Conservation (phyloP, 192 early-diverging fungal genomes). For the Linnemannia exigua region DNA sequence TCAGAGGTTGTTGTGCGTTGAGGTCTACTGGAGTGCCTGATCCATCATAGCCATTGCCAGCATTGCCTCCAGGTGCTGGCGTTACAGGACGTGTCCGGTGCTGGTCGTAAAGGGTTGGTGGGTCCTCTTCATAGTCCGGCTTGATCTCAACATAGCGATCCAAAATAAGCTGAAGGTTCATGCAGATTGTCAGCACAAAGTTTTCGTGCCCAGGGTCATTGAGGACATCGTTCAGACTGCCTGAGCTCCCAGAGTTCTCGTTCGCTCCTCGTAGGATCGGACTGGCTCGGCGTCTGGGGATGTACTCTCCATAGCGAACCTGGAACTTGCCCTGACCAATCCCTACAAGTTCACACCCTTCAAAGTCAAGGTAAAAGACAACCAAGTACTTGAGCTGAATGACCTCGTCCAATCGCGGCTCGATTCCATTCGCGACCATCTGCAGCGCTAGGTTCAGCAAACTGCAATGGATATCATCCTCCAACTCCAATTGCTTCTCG, state of each 20-base stretch:
- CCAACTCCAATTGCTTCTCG: slow-evolving; percentile 37
- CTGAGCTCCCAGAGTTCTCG: not conserved
- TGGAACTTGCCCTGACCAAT: slow-evolving; percentile 46
- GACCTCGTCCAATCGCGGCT: slow-evolving; percentile 59
- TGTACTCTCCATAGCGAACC: slow-evolving; percentile 61
- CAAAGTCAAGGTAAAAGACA: slow-evolving; percentile 66
- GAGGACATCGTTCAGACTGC: not conserved
- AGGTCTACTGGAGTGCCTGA: not conserved
- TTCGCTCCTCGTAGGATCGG: slow-evolving; percentile 7
- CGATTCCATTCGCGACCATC: slow-evolving; percentile 67
- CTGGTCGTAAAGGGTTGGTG: slow-evolving; percentile 42
- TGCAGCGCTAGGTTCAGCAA: slow-evolving; percentile 66
- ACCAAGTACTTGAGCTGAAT: slow-evolving; percentile 64
- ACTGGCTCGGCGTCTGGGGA: slow-evolving; percentile 41
- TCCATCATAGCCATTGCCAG: not conserved
- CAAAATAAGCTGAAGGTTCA: slow-evolving; percentile 45
- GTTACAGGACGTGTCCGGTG: not conserved
- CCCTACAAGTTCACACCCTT: slow-evolving; percentile 56
- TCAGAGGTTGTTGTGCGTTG: not conserved
- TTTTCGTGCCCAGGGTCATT: slow-evolving; percentile 52
- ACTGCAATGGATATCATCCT: slow-evolving; percentile 50
- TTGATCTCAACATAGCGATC: slow-evolving; percentile 50
- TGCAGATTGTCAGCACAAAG: slow-evolving; percentile 46
- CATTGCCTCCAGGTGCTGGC: slow-evolving; percentile 2
- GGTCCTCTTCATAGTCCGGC: slow-evolving; percentile 39